Evolutionary conservation across 768 basidiomycete genomes (phyloP), one percentile per base, ranked within the genome.

Genomic region (Pisolithus microcarpus): DNA sequence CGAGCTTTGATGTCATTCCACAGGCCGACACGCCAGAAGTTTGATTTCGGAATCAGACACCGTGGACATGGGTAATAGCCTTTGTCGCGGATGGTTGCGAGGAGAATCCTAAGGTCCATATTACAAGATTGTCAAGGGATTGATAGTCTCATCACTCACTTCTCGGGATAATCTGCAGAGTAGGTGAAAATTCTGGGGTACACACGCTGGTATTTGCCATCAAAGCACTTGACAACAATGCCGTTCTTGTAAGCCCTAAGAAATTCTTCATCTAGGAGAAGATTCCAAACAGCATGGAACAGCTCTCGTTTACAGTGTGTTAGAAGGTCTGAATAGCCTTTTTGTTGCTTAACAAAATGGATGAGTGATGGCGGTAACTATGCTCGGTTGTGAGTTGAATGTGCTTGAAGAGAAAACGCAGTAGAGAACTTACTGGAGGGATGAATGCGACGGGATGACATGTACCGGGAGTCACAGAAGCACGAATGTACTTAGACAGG

Each of bases 61-160:
- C 55, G 53, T 7, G 67, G 65, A 49, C 68, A 70, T 13, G 54
- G 63, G 36, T 61, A 65, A 7, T 31, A 13, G 0, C 63, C 67
- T 11, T 62, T 51, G 42, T 66, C 55, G 0, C 56, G 54, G 3
- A 69, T 54, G 2, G 54, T 54, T 4, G 61, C 66, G 2, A 69
- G 38, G 11, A 69, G 50, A 0, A 62, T 57, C 50, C 64, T 63
- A 36, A 30, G 28, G 28, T 7, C 28, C 28, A 9, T 30, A 7
- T 47, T 16, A 21, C 11, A 31, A n/a, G 21, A 42, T 11, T 10
- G 13, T 42, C 5, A 42, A 42, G 8, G 31, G 31, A 8, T 31
- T 11, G 31, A 31, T 30, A 1, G 8, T 30, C 28, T 30, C 7
- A 30, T 30, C 8, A 31, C 15, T n/a, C 24, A 39, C 15, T 23